Percentiles rank a stretch among this genome's conserved stretches.
phyloP scores from a whole-genome alignment of 1,284 basidiomycete species.

The Agaricales sp. region DNA sequence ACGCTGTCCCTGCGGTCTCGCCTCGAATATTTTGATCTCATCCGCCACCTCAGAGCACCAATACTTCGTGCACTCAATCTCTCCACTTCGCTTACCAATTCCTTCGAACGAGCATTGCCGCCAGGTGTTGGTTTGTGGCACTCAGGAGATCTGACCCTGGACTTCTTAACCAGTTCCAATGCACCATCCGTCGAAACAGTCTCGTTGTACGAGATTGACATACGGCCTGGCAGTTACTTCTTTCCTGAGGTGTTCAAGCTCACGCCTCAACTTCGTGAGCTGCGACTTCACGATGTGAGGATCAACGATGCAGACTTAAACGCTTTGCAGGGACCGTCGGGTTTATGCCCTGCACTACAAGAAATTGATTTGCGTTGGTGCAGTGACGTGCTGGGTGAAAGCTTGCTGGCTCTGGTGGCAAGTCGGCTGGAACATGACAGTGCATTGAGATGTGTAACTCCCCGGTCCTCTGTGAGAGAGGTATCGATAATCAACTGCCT shows the following conservation, averaged over 20 bases:
- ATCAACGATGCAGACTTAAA: constrained; percentile 39
- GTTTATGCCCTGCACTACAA: constrained; percentile 36
- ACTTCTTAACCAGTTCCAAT: constrained; percentile 30
- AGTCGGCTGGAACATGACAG: constrained; percentile 21
- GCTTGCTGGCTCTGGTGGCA: constrained; percentile 37
- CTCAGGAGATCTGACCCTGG: background rate
- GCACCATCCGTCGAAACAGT: constrained; percentile 38
- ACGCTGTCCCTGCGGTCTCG: constrained; percentile 30
- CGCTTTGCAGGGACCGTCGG: constrained; percentile 26
- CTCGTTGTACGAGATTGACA: constrained; percentile 47
- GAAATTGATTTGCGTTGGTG: constrained; percentile 54
- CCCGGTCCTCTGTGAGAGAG: constrained; percentile 24
- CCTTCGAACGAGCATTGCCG: constrained; percentile 23
- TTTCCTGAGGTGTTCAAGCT: constrained; percentile 24
- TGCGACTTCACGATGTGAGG: constrained; percentile 51
- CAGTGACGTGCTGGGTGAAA: constrained; percentile 38
- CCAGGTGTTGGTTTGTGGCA: too few relatives aligned
- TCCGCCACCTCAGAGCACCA: constrained; percentile 33
- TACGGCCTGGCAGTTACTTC: constrained; percentile 33
- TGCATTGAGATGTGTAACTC: too few relatives aligned
- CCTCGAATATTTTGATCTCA: constrained; percentile 30
- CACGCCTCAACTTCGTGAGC: constrained; percentile 31
- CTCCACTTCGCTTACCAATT: too few relatives aligned
- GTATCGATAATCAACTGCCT: constrained; percentile 51
- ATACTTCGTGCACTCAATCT: constrained; percentile 31